A percentile compares a stretch with the other conserved stretches of the same genome.
Conservation (phyloP, 495 filamentous ascomycete genomes). For the Hypoxylon cercidicola region DNA sequence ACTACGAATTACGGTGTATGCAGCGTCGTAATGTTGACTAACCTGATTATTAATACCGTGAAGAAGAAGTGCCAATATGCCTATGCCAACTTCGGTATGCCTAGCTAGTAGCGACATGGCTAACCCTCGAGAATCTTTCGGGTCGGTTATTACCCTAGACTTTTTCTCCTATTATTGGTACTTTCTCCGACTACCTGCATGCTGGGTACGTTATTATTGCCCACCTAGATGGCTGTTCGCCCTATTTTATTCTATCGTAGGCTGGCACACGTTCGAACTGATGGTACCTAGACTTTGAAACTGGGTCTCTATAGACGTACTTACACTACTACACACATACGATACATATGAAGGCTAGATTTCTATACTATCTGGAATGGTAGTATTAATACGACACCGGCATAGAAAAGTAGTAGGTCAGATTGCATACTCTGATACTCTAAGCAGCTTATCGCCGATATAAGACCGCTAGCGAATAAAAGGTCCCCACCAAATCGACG, state of each 20-base stretch:
- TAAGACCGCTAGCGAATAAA: constrained; percentile 35
- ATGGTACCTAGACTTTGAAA: too few relatives aligned
- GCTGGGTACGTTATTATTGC: neutral
- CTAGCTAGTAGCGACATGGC: constrained; percentile 4
- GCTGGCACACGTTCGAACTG: too few relatives aligned
- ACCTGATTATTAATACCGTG: constrained; percentile 5
- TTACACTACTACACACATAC: too few relatives aligned
- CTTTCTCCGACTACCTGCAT: neutral
- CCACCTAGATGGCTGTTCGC: neutral
- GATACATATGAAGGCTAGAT: too few relatives aligned
- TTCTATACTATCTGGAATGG: too few relatives aligned
- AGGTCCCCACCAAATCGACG: constrained; percentile 21
- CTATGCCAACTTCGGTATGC: neutral
- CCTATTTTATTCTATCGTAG: neutral
- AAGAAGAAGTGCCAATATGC: neutral
- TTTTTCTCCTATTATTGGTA: neutral
- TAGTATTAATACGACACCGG: too few relatives aligned
- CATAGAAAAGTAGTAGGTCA: too few relatives aligned
- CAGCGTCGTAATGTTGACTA: constrained; percentile 7
- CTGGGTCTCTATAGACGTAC: too few relatives aligned
- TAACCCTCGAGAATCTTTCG: neutral
- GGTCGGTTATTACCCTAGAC: neutral
- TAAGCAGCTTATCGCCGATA: constrained; percentile 29
- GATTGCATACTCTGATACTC: too few relatives aligned
- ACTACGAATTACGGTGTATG: constrained; percentile 28